Evolutionary conservation across 2,329 filamentous ascomycete species (phyloP), one percentile per base, ranked within the genome.

Genomic region (Aschersonia sp.): DNA sequence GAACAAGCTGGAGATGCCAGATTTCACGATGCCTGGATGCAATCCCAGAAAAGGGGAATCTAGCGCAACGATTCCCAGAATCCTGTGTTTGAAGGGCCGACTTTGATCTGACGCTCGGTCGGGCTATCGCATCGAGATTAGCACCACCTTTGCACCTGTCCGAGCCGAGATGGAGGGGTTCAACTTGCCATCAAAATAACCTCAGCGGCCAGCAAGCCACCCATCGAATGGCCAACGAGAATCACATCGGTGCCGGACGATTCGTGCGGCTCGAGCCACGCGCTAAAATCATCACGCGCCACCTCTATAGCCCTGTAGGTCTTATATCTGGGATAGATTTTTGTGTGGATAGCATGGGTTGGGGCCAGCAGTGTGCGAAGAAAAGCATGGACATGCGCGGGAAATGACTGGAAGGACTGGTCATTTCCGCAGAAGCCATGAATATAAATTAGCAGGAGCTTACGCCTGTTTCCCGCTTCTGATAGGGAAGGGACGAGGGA

Each of bases 401-500:
- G 89, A 56, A 96, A 94, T 43, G 83, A 86, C 52, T 81, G 78
- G 60, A 96, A 96, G 49, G 85, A 94, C 33, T 84, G 83, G 62
- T 92, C 85, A 50, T 86, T 83, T 46, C 89, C 88, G 73, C 92
- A 83, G 66, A 94, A 95, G 51, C 89, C 88, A 67, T 95, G 89
- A 48, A 95, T 80, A 60, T 88, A 95, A 47, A 95, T 70, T 29
- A 94, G 61, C 1, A 96, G 72, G 30, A 96, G 70, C 30, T 71
- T 77, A 51, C 78, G 71, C 43, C 70, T 68, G 51, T 55, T 61
- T 40, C 55, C 50, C 12, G 49, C 50, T 12, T 53, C 50, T 22
- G 51, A 43, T n/a, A 50, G 47, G 5, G 55, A 51, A 5, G 67
- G 60, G 42, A 58, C 55, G 35, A 71, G 59, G 4, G 68, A 72